phyloP scores from a whole-genome alignment of 768 basidiomycete species.

The Leucocoprinus birnbaumii region DNA sequence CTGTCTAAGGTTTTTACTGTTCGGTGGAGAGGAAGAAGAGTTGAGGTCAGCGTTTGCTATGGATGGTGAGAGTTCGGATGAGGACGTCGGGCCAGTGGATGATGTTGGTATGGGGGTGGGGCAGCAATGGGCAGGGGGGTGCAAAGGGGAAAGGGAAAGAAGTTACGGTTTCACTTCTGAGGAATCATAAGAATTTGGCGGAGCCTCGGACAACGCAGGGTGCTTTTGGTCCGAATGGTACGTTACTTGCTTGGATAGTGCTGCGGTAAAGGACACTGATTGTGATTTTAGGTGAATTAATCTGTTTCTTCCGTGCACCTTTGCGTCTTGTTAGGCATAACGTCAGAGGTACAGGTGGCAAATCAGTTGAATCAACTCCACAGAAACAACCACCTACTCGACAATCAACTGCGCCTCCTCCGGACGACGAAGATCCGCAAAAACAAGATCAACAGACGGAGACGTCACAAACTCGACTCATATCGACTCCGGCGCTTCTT shows the following conservation, averaged over 20 bases:
- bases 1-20: conserved; percentile 80
- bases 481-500: conserved; percentile 66
- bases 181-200: conserved; percentile 73
- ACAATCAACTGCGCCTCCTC: neutral
- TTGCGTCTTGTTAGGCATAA: conserved; percentile 63
- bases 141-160: conserved; percentile 39
- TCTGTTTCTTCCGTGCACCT: conserved; percentile 82
- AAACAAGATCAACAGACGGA: conserved; percentile 14
- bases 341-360: conserved; percentile 33
- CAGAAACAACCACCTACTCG: conserved; percentile 17
- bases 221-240: conserved; percentile 86
- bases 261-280: neutral
- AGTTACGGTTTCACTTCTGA: conserved; percentile 48
- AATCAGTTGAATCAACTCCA: conserved; percentile 22
- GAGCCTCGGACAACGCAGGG: conserved; percentile 88
- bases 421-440: conserved; percentile 1
- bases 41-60: conserved; percentile 28
- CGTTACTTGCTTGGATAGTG: conserved; percentile 13
- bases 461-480: conserved; percentile 30
- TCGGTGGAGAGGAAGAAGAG: conserved; percentile 56
- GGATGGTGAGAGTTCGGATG: conserved; percentile 67
- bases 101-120: neutral
- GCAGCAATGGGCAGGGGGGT: neutral
- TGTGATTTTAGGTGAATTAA: conserved; percentile 62
- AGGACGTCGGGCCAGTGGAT: conserved; percentile 35